Conservation (phyloP, 1,139 yeast species). For the Yarrowia galli region DNA sequence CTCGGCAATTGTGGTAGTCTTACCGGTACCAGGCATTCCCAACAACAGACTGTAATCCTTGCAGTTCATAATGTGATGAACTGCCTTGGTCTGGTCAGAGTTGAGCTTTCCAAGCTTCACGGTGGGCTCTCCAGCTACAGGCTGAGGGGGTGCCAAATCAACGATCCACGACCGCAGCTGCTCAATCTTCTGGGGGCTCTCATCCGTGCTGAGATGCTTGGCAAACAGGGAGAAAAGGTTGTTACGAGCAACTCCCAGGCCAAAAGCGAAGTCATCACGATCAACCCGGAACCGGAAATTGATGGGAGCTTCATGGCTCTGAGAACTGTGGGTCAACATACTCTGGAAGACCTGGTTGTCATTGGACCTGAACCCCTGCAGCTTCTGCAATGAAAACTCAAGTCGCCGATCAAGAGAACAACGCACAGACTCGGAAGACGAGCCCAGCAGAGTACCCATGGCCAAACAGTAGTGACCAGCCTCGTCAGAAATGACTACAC, state of each 20-base stretch:
- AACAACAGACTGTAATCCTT: conserved; percentile 79
- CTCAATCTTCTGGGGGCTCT: conserved; percentile 39
- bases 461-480: conserved; percentile 78
- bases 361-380: conserved; percentile 54
- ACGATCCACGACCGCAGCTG: conserved; percentile 66
- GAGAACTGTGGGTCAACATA: conserved; percentile 50
- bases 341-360: conserved; percentile 61
- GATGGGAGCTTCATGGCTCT: conserved; percentile 41
- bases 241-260: conserved; percentile 77
- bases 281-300: conserved; percentile 65
- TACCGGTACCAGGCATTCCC: conserved; percentile 99
- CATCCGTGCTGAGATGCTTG: conserved; percentile 54
- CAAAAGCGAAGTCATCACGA: conserved; percentile 77
- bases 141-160: conserved; percentile 60
- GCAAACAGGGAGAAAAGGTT: conserved; percentile 73
- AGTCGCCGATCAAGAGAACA: conserved; percentile 63
- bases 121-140: conserved; percentile 8
- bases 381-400: conserved; percentile 55
- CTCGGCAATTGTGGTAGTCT: conserved; percentile 88
- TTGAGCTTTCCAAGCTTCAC: conserved; percentile 55
- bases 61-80: conserved; percentile 67
- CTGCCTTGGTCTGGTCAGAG: conserved; percentile 72
- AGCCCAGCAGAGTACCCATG: conserved; percentile 61
- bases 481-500: conserved; percentile 78
- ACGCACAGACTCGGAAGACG: conserved; percentile 52